phyloP scores from a whole-genome alignment of 2,329 filamentous ascomycete genomes.

The Pseudogymnoascus sp. region DNA sequence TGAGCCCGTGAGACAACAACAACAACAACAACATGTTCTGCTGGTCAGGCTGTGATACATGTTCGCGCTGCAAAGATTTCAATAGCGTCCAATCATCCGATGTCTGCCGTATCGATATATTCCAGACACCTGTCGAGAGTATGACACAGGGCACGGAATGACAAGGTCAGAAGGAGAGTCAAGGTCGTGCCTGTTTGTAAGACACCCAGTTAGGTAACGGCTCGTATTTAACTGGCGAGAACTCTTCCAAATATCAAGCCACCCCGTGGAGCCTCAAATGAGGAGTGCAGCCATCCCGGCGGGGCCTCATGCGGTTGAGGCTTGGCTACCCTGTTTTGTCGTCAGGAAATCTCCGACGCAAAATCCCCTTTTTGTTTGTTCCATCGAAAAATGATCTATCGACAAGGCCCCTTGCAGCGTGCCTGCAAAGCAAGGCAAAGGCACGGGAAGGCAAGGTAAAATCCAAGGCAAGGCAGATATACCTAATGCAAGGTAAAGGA shows the following conservation, averaged over 20 bases:
- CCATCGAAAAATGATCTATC: neutral
- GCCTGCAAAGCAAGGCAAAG: neutral
- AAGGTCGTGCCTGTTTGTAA: neutral
- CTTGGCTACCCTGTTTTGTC: neutral
- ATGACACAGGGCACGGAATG: neutral
- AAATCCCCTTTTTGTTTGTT: neutral
- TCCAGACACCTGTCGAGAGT: neutral
- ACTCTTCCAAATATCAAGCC: neutral
- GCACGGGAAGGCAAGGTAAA: neutral
- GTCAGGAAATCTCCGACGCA: neutral
- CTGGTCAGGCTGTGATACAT: neutral
- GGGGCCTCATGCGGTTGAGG: neutral
- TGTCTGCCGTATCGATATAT: constrained; percentile 2
- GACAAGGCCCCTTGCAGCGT: neutral
- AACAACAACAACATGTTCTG: neutral
- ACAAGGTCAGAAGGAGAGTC: neutral
- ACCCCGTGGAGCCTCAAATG: neutral
- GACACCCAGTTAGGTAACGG: neutral
- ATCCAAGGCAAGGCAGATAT: neutral
- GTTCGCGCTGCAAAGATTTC: neutral
- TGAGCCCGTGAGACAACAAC: neutral
- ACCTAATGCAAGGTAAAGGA: neutral
- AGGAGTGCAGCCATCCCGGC: neutral
- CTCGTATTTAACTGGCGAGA: neutral
- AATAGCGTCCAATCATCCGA: neutral